These are phyloP conservation scores for rapeseed (Brassica napus) DNA, from an alignment of 345 rosid genomes.

Conservation along the genomic window Da-Ae NC_063452.1:57788001-57788500, in stretches of 20 bases:
- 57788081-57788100: too few relatives aligned
- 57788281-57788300: conserved; percentile 79
- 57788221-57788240: conserved; percentile 54
- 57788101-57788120: conserved; percentile 73
- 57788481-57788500: conserved; percentile 81
- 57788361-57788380: conserved; percentile 65
- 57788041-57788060: too few relatives aligned
- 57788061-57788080: too few relatives aligned
- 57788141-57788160: conserved; percentile 79
- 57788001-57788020: too few relatives aligned
- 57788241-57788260: conserved; percentile 81
- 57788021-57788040: too few relatives aligned
- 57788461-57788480: conserved; percentile 93
- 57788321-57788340: conserved; percentile 62
- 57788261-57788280: conserved; percentile 79
- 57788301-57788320: conserved; percentile 66
- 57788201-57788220: conserved; percentile 46
- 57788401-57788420: conserved; percentile 71
- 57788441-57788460: conserved; percentile 61
- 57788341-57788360: conserved; percentile 86
- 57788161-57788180: conserved; percentile 65
- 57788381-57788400: conserved; percentile 76
- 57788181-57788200: conserved; percentile 62
- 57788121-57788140: conserved; percentile 71
- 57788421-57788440: conserved; percentile 58